Evolutionary conservation across 2,329 filamentous ascomycete genomes (phyloP).

Genomic region (Penicillium hesseltinei): DNA sequence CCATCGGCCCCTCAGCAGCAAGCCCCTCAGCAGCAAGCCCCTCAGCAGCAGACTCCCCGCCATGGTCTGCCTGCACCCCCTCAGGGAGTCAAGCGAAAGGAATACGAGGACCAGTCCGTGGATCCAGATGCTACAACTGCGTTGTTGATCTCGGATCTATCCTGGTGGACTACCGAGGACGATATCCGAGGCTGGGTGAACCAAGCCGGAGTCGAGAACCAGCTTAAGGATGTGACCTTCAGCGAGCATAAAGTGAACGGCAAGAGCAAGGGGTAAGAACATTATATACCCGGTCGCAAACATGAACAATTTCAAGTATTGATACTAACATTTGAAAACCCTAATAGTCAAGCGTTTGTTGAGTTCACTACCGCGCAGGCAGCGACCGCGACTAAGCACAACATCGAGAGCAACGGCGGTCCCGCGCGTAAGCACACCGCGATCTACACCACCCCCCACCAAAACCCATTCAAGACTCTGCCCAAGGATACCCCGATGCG

Average conservation of each 20-base stretch:
- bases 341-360: constrained; percentile 68
- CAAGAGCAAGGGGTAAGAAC: constrained; percentile 87
- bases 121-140: constrained; percentile 66
- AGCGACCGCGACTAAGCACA: constrained; percentile 78
- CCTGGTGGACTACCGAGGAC: constrained; percentile 97
- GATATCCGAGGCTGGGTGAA: constrained; percentile 85
- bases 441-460: constrained; percentile 70
- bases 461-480: constrained; percentile 86
- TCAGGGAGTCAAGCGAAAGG: constrained; percentile 63
- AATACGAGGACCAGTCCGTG: constrained; percentile 53
- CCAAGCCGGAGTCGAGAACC: constrained; percentile 75
- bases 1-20: constrained; percentile 22
- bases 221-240: constrained; percentile 90
- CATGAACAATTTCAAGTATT: background rate
- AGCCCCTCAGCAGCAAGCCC: constrained; percentile 20
- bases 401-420: constrained; percentile 66
- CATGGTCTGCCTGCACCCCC: constrained; percentile 39
- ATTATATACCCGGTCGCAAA: background rate
- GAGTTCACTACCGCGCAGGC: constrained; percentile 82
- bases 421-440: constrained; percentile 65
- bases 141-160: constrained; percentile 81
- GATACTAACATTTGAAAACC: background rate
- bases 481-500: constrained; percentile 82
- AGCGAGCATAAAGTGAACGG: constrained; percentile 99
- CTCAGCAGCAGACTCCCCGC: constrained; percentile 20